Base-by-base conservation (phyloP, 805 yeast species). In the Zygotorulaspora chibaensis region DNA sequence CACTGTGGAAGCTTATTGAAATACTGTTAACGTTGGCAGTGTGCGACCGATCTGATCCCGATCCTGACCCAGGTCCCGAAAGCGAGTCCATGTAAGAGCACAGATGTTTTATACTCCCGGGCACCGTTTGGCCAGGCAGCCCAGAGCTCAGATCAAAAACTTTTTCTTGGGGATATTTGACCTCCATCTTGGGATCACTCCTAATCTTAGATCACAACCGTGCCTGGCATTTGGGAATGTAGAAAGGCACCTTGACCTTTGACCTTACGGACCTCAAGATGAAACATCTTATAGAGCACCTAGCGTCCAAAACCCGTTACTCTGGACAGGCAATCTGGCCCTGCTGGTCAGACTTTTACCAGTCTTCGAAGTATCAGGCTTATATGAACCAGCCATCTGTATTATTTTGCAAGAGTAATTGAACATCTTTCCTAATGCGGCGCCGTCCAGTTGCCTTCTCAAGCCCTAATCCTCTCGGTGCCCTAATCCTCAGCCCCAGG, bases 111-210 rank as follows among this genome's bases (percentile, higher is more conserved):
- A 40, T 26, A 17, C 18, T 23, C 37, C 48, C 34, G 20, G 40
- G 41, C 15, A 42, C 33, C 8, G 48, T 43, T 15, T 37, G 35
- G 12, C 40, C 40, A 25, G 40, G 47, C 8, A 15, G 13, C 20
- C 31, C 48, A 23, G 48, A 45, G 33, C 48, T 45, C 25, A 45
- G 44, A 18, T 45, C 48, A 28, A 25, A 36, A 10, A 45, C 38
- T 27, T 40, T 29, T 33, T 33, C 20, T 29, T 20, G 25, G 7
- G 33, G 33, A 29, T 29, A 29, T 9, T 6, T 29, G 33, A 12
- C 33, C n/a, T 29, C 33, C 33, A 29, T 29, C 15, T 8, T 29
- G 33, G 25, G 25, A 20, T 20, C 25, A 20, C 25, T 20, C 4
- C 25, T 20, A 20, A 20, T 20, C 25, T 20, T 20, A 20, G 25